Percentiles rank a stretch among this genome's conserved stretches.
phyloP scores from a whole-genome alignment of 2,329 filamentous ascomycete genomes.

The Colletotrichum sp. region DNA sequence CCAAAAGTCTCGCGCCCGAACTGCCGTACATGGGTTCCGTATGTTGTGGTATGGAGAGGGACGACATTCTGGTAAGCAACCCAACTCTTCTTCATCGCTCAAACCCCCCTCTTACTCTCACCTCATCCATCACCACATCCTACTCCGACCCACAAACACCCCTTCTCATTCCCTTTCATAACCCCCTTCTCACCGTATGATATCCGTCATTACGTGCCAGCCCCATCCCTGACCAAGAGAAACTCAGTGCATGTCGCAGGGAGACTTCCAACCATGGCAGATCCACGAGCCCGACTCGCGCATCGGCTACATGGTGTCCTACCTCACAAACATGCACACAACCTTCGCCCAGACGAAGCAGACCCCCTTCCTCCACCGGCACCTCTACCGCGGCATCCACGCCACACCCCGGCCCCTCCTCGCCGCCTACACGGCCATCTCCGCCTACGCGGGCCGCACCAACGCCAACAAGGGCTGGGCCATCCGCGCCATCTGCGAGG shows the following conservation, averaged over 20 bases:
- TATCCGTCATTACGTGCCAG: background rate
- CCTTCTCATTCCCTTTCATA: background rate
- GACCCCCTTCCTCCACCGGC: slow-evolving; percentile 47
- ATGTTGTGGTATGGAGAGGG: background rate
- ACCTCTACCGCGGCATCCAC: slow-evolving; percentile 40
- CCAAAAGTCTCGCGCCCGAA: background rate
- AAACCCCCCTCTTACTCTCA: background rate
- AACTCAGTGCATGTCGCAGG: background rate
- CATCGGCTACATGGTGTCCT: slow-evolving; percentile 37
- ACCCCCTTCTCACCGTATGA: background rate
- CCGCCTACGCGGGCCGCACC: slow-evolving; percentile 42
- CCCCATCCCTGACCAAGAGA: background rate
- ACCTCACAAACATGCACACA: slow-evolving; percentile 35
- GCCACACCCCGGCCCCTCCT: slow-evolving; percentile 43
- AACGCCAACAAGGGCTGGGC: slow-evolving; percentile 42
- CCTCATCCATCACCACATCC: background rate
- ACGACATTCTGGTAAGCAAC: background rate
- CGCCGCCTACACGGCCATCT: slow-evolving; percentile 42
- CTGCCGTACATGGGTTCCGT: background rate
- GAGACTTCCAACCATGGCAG: slow-evolving; percentile 23
- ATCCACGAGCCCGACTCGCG: slow-evolving; percentile 40
- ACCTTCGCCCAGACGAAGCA: slow-evolving; percentile 39
- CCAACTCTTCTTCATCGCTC: background rate
- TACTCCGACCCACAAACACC: background rate
- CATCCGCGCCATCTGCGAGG: slow-evolving; percentile 42